Evolutionary conservation across 2,329 filamentous ascomycete species (phyloP), one percentile per base, ranked within the genome.

Genomic region (Neonectria sp.): DNA sequence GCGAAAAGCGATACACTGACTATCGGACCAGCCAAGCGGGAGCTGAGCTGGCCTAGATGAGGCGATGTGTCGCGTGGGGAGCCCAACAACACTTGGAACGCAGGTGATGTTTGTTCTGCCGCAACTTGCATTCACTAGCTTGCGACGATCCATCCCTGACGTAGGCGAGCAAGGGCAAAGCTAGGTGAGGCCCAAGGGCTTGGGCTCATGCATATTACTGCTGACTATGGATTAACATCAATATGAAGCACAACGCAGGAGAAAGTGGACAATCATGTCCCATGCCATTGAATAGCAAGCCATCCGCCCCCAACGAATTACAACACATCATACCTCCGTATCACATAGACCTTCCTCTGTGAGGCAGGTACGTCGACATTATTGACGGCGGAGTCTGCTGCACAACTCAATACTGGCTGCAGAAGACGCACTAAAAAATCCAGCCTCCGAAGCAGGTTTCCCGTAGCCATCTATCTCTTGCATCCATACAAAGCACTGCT

Each of bases 61-160:
- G 35, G 57, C 29, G 33, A 48, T 17, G 21, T 61, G 52, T 48
- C 57, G 57, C 56, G 45, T 57, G 63, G 51, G 45, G 21, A 55
- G 43, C 33, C 40, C 24, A 9, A 55, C 49, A 60, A 46, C 11
- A 21, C 9, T 21, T n/a, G 24, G 29, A 27, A 29, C 61, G 9
- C 29, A 59, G 7, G 45, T 45, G 7, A 45, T 45, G 53, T 46
- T 48, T 8, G 6, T 46, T 48, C 9, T 33, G 43, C 37, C 52
- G 25, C 55, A 60, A 60, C 56, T 51, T 46, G 24, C 17, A 21
- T 35, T 35, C 31, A 53, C 51, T 53, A 45, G 46, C 40, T n/a
- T 37, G 37, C 37, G 37, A 15, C 37, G 37, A 37, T 49, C 11
- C 27, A 35, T 25, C 52, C 59, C 52, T 43, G n/a, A 15, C 25